Conservation (phyloP, 306 rosid species). For the Cicer pinnatifidum region DNA sequence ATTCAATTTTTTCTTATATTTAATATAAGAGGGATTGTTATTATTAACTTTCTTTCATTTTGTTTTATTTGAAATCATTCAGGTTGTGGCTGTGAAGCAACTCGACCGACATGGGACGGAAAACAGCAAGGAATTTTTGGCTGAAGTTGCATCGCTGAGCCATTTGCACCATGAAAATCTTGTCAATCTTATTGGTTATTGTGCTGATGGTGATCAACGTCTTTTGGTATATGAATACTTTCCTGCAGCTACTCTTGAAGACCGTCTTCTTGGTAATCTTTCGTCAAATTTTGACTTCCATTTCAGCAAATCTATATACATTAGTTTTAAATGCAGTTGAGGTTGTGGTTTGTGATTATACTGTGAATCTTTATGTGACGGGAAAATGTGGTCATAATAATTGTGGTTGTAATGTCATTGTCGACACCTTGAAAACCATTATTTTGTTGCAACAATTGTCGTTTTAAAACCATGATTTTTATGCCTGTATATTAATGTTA, state of each 20-base stretch:
- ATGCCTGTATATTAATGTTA: neutral
- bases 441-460: too few relatives aligned
- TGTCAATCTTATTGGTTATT: constrained; percentile 78
- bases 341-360: too few relatives aligned
- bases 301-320: neutral
- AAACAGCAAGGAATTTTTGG: constrained; percentile 65
- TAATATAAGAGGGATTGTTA: neutral
- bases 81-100: constrained; percentile 92
- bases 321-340: too few relatives aligned
- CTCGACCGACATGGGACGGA: constrained; percentile 78
- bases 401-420: too few relatives aligned
- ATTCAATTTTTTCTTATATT: too few relatives aligned
- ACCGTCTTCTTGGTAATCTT: constrained; percentile 64
- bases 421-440: too few relatives aligned
- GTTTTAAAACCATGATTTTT: too few relatives aligned
- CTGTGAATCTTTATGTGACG: too few relatives aligned
- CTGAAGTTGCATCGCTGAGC: constrained; percentile 61
- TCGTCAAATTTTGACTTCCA: neutral
- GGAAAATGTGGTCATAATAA: too few relatives aligned
- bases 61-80: neutral
- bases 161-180: constrained; percentile 70
- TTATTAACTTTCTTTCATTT: neutral
- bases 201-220: constrained; percentile 97
- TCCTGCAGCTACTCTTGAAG: constrained; percentile 59
- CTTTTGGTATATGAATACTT: constrained; percentile 78